These are phyloP conservation scores for Angomonas desouzai DNA, from an alignment of 208 protist genomes.

Conservation along the genomic window DNA sequence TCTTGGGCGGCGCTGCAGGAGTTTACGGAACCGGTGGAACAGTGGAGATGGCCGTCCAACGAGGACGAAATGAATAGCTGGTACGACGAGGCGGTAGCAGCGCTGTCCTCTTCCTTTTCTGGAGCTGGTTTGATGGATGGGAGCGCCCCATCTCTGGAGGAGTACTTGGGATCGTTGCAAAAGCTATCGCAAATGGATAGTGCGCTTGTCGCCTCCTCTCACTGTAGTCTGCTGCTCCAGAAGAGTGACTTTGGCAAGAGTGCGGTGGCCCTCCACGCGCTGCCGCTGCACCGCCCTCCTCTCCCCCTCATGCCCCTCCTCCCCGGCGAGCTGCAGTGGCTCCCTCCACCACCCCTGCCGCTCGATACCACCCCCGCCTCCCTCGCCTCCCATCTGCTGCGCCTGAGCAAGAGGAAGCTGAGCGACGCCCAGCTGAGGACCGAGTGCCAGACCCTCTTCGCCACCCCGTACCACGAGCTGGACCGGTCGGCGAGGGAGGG, in stretches of 20 bases:
- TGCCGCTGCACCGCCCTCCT: slow-evolving; percentile 1
- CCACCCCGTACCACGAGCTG: slow-evolving; percentile 1
- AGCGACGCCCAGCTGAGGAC: slow-evolving; percentile 23
- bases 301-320: slow-evolving; percentile 48
- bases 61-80: slow-evolving; percentile 30
- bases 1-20: neutral
- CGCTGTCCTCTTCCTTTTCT: slow-evolving; percentile 10
- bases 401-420: slow-evolving; percentile 21
- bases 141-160: slow-evolving; percentile 15
- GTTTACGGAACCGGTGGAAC: slow-evolving; percentile 23
- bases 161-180: slow-evolving; percentile 20
- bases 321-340: slow-evolving; percentile 34
- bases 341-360: slow-evolving; percentile 14
- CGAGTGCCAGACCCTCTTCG: slow-evolving; percentile 15
- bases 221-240: neutral
- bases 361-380: neutral
- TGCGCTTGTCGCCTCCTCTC: neutral
- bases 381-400: slow-evolving; percentile 20
- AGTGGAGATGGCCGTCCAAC: slow-evolving; percentile 26
- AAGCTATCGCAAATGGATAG: neutral
- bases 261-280: neutral
- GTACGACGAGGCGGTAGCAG: slow-evolving; percentile 39
- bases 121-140: neutral
- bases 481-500: slow-evolving; percentile 11
- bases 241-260: neutral